phyloP scores from a whole-genome alignment of 208 protist species.

The Balamuthia mandrillaris region DNA sequence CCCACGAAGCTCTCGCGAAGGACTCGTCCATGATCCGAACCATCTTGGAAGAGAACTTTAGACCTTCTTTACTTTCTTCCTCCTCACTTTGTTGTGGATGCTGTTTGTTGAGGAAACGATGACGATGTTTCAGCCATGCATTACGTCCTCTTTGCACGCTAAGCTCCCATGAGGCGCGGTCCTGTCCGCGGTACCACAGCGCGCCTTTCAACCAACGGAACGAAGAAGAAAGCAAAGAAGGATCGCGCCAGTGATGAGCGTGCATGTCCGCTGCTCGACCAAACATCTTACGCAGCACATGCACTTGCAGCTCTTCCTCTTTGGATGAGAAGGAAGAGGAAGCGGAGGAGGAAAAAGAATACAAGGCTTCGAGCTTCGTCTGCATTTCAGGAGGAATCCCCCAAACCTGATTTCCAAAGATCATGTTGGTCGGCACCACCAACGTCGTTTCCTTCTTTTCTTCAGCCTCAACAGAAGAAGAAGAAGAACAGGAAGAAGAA shows the following conservation, averaged over 20 bases:
- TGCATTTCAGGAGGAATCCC: too few species aligned
- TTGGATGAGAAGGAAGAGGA: too few species aligned
- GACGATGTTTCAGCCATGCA: background rate
- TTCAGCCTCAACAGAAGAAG: too few species aligned
- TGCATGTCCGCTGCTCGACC: slow-evolving; percentile 12
- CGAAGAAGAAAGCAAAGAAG: background rate
- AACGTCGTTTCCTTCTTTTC: too few species aligned
- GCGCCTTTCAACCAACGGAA: slow-evolving; percentile 42
- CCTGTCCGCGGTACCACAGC: background rate
- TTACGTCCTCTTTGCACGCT: background rate
- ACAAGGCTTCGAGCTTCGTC: too few species aligned
- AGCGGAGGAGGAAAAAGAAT: too few species aligned
- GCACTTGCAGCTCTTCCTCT: too few species aligned
- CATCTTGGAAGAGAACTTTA: slow-evolving; percentile 5
- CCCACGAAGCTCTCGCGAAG: slow-evolving; percentile 28
- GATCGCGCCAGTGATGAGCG: slow-evolving; percentile 38
- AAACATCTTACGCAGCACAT: slow-evolving; percentile 17
- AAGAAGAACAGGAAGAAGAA: too few species aligned
- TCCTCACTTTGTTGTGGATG: too few species aligned
- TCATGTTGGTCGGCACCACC: slow-evolving; percentile 23
- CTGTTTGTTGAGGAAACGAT: too few species aligned
- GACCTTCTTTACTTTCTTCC: too few species aligned
- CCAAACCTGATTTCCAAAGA: slow-evolving; percentile 56
- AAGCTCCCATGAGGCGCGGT: background rate
- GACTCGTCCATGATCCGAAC: slow-evolving; percentile 40